Evolutionary conservation across 1,139 yeast genomes (phyloP).

Genomic region (Yamadazyma dushanensis): DNA sequence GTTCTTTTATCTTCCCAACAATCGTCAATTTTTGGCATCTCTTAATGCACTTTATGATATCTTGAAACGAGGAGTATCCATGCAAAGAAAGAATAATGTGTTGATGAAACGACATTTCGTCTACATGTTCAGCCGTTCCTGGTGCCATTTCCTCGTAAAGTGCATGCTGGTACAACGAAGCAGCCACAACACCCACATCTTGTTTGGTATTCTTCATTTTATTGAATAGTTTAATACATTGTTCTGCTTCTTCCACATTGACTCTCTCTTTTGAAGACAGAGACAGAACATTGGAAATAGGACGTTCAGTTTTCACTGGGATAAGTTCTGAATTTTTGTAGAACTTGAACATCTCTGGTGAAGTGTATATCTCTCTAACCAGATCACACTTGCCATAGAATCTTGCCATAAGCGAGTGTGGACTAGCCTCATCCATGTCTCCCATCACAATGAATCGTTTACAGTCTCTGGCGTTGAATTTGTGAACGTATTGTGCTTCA

Average conservation of each 20-base stretch:
- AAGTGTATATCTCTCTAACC: constrained; percentile 1
- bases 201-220: constrained; percentile 4
- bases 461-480: neutral
- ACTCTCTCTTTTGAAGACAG: constrained; percentile 6
- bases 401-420: neutral
- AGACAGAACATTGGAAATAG: neutral
- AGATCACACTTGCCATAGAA: neutral
- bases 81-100: constrained; percentile 13
- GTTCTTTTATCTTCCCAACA: constrained; percentile 12
- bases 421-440: constrained; percentile 4
- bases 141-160: constrained; percentile 12
- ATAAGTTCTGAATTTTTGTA: constrained; percentile 1
- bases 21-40: constrained; percentile 10
- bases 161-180: constrained; percentile 15
- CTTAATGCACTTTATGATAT: constrained; percentile 10
- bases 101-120: constrained; percentile 9
- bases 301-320: neutral
- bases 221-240: constrained; percentile 6
- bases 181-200: constrained; percentile 12
- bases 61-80: constrained; percentile 10
- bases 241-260: constrained; percentile 15
- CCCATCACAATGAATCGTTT: constrained; percentile 10
- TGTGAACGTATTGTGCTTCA: constrained; percentile 10
- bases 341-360: constrained; percentile 3
- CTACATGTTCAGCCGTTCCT: constrained; percentile 4